These are phyloP conservation scores for Backusella tuberculispora DNA, from an alignment of 192 early-diverging fungal genomes.

Conservation along the genomic window DNA sequence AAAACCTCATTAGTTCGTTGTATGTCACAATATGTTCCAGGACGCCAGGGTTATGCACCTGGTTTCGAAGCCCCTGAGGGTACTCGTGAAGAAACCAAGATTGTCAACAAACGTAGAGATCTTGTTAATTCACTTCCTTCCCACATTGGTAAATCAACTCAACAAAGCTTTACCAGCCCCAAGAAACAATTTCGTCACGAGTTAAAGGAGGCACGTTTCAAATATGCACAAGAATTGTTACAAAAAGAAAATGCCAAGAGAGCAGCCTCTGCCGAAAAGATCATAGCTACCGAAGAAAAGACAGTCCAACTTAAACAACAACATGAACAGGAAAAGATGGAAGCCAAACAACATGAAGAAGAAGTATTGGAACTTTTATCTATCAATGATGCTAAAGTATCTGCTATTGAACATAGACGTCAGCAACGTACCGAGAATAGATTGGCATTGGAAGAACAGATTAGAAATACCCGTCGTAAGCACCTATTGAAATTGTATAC, in stretches of 20 bases:
- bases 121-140: slow-evolving; percentile 29
- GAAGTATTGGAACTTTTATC: slow-evolving; percentile 27
- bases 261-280: slow-evolving; percentile 16
- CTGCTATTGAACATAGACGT: neutral
- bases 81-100: slow-evolving; percentile 27
- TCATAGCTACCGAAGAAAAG: neutral
- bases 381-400: neutral
- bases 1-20: neutral
- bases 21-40: slow-evolving; percentile 30
- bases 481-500: slow-evolving; percentile 33
- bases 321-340: slow-evolving; percentile 11
- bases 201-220: slow-evolving; percentile 26
- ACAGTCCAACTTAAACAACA: neutral
- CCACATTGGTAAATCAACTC: slow-evolving; percentile 16
- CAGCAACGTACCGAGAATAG: slow-evolving; percentile 18
- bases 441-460: neutral
- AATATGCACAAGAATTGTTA: slow-evolving; percentile 43
- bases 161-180: neutral
- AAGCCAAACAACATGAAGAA: slow-evolving; percentile 27
- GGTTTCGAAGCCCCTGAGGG: slow-evolving; percentile 37
- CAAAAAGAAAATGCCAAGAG: slow-evolving; percentile 28
- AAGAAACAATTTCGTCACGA: slow-evolving; percentile 35
- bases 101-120: slow-evolving; percentile 18
- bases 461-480: slow-evolving; percentile 9
- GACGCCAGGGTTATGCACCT: slow-evolving; percentile 36